Conservation (phyloP, 2,329 filamentous ascomycete genomes). For the Trichoderma lentiforme region DNA sequence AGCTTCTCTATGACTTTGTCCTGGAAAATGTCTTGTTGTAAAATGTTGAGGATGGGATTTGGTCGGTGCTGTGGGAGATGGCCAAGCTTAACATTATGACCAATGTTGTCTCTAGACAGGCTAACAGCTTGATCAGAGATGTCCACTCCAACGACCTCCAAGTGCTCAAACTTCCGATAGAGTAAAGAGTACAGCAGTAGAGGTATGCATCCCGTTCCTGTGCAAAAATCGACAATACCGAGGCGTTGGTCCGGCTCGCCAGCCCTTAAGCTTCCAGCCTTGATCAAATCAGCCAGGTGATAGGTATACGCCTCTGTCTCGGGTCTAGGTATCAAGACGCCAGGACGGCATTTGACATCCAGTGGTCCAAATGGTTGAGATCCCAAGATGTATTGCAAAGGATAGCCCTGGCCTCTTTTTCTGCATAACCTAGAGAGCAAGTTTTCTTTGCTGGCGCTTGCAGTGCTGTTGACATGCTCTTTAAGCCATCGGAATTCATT, state of each 20-base stretch:
- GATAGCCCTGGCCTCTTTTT: constrained; percentile 59
- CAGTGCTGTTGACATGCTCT: constrained; percentile 49
- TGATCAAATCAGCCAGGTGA: constrained; percentile 50
- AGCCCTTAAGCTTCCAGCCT: constrained; percentile 20
- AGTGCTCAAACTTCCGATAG: constrained; percentile 33
- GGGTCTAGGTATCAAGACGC: constrained; percentile 81
- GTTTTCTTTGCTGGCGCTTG: constrained; percentile 16
- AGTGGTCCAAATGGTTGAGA: constrained; percentile 83
- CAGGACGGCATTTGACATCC: constrained; percentile 70
- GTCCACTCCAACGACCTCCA: constrained; percentile 69
- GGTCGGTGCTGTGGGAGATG: constrained; percentile 22
- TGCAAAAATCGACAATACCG: constrained; percentile 79
- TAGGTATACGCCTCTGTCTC: constrained; percentile 70
- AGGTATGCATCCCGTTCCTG: constrained; percentile 86
- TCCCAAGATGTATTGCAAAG: constrained; percentile 86
- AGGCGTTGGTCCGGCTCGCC: constrained; percentile 35
- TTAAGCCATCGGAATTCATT: constrained; percentile 73
- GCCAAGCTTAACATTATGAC: constrained; percentile 42
- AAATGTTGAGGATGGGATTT: constrained; percentile 41
- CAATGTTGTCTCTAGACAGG: constrained; percentile 64
- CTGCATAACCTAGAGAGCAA: constrained; percentile 43
- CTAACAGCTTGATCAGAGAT: constrained; percentile 62
- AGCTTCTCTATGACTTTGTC: constrained; percentile 35
- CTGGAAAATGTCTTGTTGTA: constrained; percentile 48
- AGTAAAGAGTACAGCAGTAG: constrained; percentile 69